Base-by-base conservation (phyloP, 495 filamentous ascomycete genomes). In the Annulohypoxylon nitens region DNA sequence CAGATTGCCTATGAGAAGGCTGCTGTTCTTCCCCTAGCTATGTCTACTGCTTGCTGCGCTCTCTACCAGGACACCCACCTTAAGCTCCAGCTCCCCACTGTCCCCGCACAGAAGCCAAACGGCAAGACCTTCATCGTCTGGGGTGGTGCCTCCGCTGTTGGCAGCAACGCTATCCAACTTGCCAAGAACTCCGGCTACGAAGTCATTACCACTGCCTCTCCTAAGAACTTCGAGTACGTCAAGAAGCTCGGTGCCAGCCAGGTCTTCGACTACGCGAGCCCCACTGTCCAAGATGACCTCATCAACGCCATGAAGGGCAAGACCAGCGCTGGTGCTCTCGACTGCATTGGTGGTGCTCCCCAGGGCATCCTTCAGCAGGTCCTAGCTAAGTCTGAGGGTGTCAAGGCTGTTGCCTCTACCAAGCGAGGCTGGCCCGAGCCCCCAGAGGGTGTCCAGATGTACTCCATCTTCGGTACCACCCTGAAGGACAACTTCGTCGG, bases 101-200 rank as follows among this genome's bases (percentile, higher is more conserved):
- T 75, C n/a, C 64, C 41, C 10, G 76, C 75, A 0, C 74, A 77
- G 4, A 64, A 69, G 39, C 63, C 81, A 1, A 81, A 69, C 0
- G 82, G 80, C 10, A 73, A 88, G 60, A 79, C 76, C 1, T 48
- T 92, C 0, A 75, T 91, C 2, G 77, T 91, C 59, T 93, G 89
- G 85, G 89, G 89, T 33, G 90, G 89, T 36, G 82, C 86, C 4
- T 82, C 83, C 2, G 87, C 85, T 34, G 87, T 92, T 5, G 90
- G 90, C 9, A 80, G 83, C 75, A 86, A 85, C 61, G 88, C 86
- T 0, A 89, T 91, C 62, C 91, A 92, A 74, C 84, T 91, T 20
- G 88, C 87, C 4, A 78, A 79, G 0, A 85, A 86, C 0, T 83
- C 90, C 0, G 90, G 90, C 2, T 86, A 86, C 26, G 84, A 87